phyloP scores from a whole-genome alignment of 2,329 filamentous ascomycete genomes.

The Aspergillus luchuensis region DNA sequence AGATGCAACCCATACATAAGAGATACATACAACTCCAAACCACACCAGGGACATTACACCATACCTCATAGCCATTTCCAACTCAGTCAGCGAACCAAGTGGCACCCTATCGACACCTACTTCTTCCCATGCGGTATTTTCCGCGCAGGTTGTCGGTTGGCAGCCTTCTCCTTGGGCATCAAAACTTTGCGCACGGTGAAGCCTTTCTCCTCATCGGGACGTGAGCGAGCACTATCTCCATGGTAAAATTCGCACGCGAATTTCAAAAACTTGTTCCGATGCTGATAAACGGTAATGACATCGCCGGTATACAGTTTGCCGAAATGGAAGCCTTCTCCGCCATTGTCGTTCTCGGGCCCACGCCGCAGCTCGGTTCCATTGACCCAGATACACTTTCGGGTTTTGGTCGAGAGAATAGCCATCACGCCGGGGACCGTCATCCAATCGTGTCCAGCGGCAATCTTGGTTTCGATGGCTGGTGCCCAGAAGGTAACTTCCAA shows the following conservation, averaged over 20 bases:
- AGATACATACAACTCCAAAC: neutral
- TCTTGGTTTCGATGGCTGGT: constrained; percentile 63
- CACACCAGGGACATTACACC: neutral
- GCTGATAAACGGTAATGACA: constrained; percentile 69
- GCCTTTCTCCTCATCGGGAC: constrained; percentile 45
- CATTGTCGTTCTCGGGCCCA: constrained; percentile 55
- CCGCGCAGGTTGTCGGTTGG: constrained; percentile 30
- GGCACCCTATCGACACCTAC: neutral
- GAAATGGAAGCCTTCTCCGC: constrained; percentile 56
- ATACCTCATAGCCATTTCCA: neutral
- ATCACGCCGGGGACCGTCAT: constrained; percentile 58
- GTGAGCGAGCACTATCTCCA: constrained; percentile 45
- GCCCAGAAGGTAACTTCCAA: constrained; percentile 77
- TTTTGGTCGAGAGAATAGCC: constrained; percentile 77
- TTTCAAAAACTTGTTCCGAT: constrained; percentile 42
- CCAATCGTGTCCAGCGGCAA: constrained; percentile 60
- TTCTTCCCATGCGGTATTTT: constrained; percentile 22
- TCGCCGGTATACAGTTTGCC: constrained; percentile 77
- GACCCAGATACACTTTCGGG: constrained; percentile 72
- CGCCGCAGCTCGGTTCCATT: constrained; percentile 70
- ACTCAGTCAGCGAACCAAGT: neutral
- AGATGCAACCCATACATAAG: neutral
- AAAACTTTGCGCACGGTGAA: constrained; percentile 45
- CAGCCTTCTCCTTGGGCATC: constrained; percentile 30
- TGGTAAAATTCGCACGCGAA: constrained; percentile 51